These are phyloP conservation scores for Tuber umbilicatum DNA, from an alignment of 495 filamentous ascomycete species.

Conservation along the genomic window DNA sequence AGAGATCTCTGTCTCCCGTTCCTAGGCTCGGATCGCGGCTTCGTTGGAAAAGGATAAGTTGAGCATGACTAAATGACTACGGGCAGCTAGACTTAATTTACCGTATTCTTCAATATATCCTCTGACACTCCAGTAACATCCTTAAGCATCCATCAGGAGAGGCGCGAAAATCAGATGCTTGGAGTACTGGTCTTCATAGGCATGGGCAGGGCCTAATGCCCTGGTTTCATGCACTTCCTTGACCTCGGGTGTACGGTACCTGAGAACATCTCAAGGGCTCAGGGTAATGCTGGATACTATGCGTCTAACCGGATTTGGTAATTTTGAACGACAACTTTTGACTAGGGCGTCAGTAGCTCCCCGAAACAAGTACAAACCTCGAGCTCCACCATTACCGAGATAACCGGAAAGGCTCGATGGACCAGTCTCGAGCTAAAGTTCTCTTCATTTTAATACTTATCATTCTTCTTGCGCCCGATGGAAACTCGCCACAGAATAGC, in stretches of 20 bases:
- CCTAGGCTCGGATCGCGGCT: too few species aligned
- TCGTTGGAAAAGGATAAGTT: too few species aligned
- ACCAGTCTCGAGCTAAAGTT: slow-evolving; percentile 36
- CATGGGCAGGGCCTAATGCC: neutral
- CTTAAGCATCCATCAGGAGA: too few species aligned
- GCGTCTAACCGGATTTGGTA: neutral
- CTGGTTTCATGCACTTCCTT: neutral
- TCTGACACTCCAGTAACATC: too few species aligned
- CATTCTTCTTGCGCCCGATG: slow-evolving; percentile 36
- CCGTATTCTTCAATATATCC: too few species aligned
- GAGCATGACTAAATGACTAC: too few species aligned
- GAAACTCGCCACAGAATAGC: slow-evolving; percentile 27
- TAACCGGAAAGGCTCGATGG: slow-evolving; percentile 25
- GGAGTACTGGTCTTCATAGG: neutral
- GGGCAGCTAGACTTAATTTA: too few species aligned
- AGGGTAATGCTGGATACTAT: neutral
- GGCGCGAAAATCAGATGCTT: too few species aligned
- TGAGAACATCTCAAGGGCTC: neutral
- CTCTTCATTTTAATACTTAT: slow-evolving; percentile 39
- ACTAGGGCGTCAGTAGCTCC: neutral
- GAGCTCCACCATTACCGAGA: slow-evolving; percentile 9
- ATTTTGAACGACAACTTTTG: slow-evolving; percentile 1
- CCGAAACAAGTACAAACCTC: slow-evolving; percentile 8
- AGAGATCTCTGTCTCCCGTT: too few species aligned
- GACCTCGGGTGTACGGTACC: too few species aligned